Evolutionary conservation across 805 yeast genomes (phyloP), one percentile per base, ranked within the genome.

Genomic region (Candida bentonensis): DNA sequence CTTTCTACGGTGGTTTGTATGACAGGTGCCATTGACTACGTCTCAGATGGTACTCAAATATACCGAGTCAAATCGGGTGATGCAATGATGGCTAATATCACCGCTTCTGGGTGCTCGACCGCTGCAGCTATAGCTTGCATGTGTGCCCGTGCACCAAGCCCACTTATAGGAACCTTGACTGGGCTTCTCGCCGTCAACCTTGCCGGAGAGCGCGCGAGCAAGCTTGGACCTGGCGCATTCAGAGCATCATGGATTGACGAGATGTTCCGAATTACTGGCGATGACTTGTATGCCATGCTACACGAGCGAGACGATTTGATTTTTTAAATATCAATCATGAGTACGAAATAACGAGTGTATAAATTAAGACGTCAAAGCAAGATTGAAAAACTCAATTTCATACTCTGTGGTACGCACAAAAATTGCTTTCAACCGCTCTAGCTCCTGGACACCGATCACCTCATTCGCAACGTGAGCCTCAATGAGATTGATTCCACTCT

Each of bases 21-120:
- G 21, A 49, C 52, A 33, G 55, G 55, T 2, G 44, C 23, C 11
- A 40, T 44, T 17, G 55, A 52, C 46, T 48, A 30, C 30, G 41
- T 52, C 13, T 33, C 51, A 9, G 51, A 49, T 25, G 51, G 51
- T 21, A 34, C 36, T 9, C 34, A 43, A 5, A 33, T 30, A 2
- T 45, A 33, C 15, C 45, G 52, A 15, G 17, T 50, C 11, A 46
- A 42, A 3, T 47, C 49, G 28, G 55, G 55, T 15, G 40, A 49
- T 41, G 33, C 51, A 9, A 44, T 41, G 46, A 52, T 52, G 55
- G 53, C 55, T 15, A 42, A 47, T 21, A 48, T 52, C 36, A 52
- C 55, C 7, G 55, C 53, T 23, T 46, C 53, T 4, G 55, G 55
- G 23, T 52, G 55, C n/a, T 30, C 36, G 17, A 30, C 36, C n/a